phyloP scores from a whole-genome alignment of 805 yeast species.

The Starmerella bombicola region DNA sequence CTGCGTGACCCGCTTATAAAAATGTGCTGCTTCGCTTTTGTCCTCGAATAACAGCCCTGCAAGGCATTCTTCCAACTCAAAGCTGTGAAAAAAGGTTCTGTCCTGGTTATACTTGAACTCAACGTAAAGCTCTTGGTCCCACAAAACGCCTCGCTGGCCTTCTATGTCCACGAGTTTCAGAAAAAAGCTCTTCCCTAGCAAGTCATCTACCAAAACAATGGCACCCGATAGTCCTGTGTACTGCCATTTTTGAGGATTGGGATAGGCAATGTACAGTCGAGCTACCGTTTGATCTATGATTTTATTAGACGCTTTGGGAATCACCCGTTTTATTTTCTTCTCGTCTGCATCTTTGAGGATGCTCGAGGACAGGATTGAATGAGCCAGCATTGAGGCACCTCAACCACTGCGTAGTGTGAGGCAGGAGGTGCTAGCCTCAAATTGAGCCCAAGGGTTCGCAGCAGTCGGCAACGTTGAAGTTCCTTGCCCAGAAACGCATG shows the following conservation, averaged over 20 bases:
- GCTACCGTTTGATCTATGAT: slow-evolving; percentile 86
- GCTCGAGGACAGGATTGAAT: slow-evolving; percentile 18
- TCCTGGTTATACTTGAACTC: slow-evolving; percentile 87
- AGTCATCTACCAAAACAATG: slow-evolving; percentile 71
- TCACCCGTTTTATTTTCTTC: slow-evolving; percentile 75
- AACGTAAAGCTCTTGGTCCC: slow-evolving; percentile 94
- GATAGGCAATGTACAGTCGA: slow-evolving; percentile 77
- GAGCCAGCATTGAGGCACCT: slow-evolving; percentile 15
- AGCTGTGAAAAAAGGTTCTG: slow-evolving; percentile 85
- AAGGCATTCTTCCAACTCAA: slow-evolving; percentile 81
- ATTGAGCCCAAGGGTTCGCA: no score
- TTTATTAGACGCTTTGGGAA: slow-evolving; percentile 81
- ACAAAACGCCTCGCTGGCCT: slow-evolving; percentile 74
- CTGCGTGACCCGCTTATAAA: slow-evolving; percentile 59
- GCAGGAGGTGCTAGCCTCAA: no score
- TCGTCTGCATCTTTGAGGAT: slow-evolving; percentile 46
- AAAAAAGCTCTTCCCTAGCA: slow-evolving; percentile 88
- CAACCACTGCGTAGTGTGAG: no score
- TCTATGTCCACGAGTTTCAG: slow-evolving; percentile 73
- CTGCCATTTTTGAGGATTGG: slow-evolving; percentile 67
- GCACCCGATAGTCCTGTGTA: slow-evolving; percentile 89
- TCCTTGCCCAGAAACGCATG: no score
- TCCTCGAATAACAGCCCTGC: slow-evolving; percentile 86
- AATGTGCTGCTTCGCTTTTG: slow-evolving; percentile 73
- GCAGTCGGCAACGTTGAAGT: no score